Base-by-base conservation (phyloP, 345 rosid species). In the Stellera chamaejasme region DNA sequence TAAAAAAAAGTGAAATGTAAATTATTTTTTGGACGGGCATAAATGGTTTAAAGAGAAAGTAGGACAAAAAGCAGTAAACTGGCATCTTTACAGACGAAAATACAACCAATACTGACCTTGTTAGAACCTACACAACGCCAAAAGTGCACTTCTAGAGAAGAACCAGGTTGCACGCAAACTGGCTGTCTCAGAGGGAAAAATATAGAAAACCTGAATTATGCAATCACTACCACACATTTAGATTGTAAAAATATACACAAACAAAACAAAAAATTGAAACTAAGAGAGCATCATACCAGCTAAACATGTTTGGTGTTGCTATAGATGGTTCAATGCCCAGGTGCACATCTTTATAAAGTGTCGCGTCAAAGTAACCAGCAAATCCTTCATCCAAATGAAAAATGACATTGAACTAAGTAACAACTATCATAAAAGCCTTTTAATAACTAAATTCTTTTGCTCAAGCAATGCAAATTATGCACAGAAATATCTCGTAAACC, bases 301-400 rank as follows among this genome's bases (percentile, higher is more conserved):
- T 94, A 77, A 90, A 94, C 99, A 90, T 94, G 77, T 87, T 90
- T 55, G 99, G 97, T 14, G 99, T 94, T 59, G 88, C 87, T 14
- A 74, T 79, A 16, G 92, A 79, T 56, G 97, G 97, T 64, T 94
- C 99, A 66, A 83, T 93, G 27, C 99, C 95, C 23, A 94, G 92
- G 78, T 94, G 97, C 19, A 93, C 84, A 68, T 94, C 97, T 78
- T 87, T 82, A 68, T 90, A 94, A n/a, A 94, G 87, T 14, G 54
- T 72, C 2, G 99, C 84, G 71, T 94, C 90, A 61, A 94, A 94
- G 54, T 90, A 87, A 53, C 99, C 96, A 73, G 95, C 97, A 66
- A 94, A 90, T 62, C 97, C 99, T 93, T 59, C 50, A 69, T 57
- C 39, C 39, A 32, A 32, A 8, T 5, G 9, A 5, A 32, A 32